These are phyloP conservation scores for Naganishia albida DNA, from an alignment of 1,284 basidiomycete genomes.

Conservation along the genomic window DNA sequence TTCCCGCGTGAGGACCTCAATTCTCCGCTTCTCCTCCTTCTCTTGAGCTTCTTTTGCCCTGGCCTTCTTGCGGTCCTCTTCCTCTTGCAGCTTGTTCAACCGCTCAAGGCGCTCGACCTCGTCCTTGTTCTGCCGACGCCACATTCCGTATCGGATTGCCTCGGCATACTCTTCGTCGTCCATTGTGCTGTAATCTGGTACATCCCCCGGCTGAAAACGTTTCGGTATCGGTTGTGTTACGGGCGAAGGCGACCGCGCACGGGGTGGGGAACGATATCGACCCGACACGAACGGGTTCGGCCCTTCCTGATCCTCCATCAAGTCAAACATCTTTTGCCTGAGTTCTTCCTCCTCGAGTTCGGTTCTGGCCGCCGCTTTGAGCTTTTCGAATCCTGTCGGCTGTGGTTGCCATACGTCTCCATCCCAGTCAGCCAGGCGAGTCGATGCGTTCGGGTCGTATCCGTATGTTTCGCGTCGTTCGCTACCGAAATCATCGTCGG, in stretches of 20 bases:
- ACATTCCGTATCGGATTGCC: conserved; percentile 35
- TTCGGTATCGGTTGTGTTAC: conserved; percentile 20
- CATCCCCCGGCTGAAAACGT: conserved; percentile 4
- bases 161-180: conserved; percentile 35
- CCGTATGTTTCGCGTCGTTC: conserved; percentile 3
- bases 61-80: conserved; percentile 28
- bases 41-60: conserved; percentile 18
- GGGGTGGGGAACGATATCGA: conserved; percentile 32
- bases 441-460: neutral
- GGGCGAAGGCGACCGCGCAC: conserved; percentile 2
- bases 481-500: conserved; percentile 3
- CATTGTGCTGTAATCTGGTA: conserved; percentile 26
- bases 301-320: conserved; percentile 34
- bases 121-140: conserved; percentile 31
- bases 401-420: conserved; percentile 25
- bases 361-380: neutral
- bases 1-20: conserved; percentile 27
- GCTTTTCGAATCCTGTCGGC: conserved; percentile 5
- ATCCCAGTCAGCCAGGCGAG: conserved; percentile 22
- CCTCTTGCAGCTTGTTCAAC: conserved; percentile 23
- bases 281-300: conserved; percentile 30
- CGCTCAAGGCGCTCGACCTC: conserved; percentile 31
- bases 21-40: conserved; percentile 31
- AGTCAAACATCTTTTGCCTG: conserved; percentile 34
- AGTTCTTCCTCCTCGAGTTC: conserved; percentile 14